phyloP scores from a whole-genome alignment of 2,329 filamentous ascomycete species.

The Canariomyces notabilis region DNA sequence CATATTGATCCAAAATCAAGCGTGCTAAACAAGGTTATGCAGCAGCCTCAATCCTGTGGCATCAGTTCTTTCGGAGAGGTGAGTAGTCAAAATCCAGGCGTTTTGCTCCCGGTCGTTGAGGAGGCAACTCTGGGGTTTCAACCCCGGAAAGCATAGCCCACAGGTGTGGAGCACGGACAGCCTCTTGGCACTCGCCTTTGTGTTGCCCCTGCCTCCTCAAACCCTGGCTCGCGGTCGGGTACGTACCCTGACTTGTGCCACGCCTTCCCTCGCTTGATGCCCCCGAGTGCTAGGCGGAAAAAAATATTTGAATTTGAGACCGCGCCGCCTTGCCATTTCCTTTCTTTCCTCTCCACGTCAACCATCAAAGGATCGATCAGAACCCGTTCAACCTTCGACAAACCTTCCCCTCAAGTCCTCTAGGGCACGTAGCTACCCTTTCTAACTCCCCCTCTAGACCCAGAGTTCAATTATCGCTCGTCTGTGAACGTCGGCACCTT shows the following conservation, averaged over 20 bases:
- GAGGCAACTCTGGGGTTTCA: background rate
- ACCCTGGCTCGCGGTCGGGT: constrained; percentile 2
- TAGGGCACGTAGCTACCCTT: constrained; percentile 93
- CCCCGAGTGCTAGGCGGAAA: constrained; percentile 31
- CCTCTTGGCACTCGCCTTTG: background rate
- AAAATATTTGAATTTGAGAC: constrained; percentile 34
- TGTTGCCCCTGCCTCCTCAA: background rate
- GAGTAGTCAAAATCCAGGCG: background rate
- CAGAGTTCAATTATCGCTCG: constrained; percentile 59
- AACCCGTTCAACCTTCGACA: constrained; percentile 36
- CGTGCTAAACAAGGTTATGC: too few species aligned
- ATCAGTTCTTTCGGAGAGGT: too few species aligned
- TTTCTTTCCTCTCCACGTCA: constrained; percentile 31
- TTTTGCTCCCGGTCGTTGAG: background rate
- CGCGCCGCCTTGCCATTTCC: constrained; percentile 28
- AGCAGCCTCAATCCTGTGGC: too few species aligned
- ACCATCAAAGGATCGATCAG: constrained; percentile 34
- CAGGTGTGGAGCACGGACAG: constrained; percentile 3
- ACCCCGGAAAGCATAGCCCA: too few species aligned
- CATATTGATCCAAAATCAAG: too few species aligned
- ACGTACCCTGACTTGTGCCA: constrained; percentile 26
- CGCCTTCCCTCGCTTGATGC: constrained; percentile 31
- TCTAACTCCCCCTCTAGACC: constrained; percentile 62
- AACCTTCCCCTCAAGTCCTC: constrained; percentile 43
- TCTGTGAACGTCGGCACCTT: constrained; percentile 35